Base-by-base conservation (phyloP, 805 yeast genomes). In the Henningerozyma blattae region DNA sequence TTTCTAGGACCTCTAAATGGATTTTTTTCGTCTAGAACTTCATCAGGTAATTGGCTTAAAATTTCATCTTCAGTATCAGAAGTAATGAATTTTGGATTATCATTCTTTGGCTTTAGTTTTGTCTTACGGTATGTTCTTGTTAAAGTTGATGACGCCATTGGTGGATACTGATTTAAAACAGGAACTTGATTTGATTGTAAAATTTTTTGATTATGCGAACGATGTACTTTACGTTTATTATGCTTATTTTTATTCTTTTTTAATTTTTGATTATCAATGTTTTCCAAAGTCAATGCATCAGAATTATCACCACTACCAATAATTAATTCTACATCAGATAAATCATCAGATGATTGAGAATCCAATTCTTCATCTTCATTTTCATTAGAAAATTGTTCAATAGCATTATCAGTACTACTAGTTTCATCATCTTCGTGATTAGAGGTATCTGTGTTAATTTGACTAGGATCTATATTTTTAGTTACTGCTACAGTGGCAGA, bases 141-240 rank as follows among this genome's bases (percentile, higher is more conserved):
- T 22, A 50, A 33, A 15, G 53, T 48, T 14, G 46, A 40, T 5
- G 52, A 51, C 13, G 48, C 50, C 32, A 46, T 37, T 5, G 55
- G 53, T 5, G 53, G 51, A 28, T 39, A 24, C 6, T 6, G 10
- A 24, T 12, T 24, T n/a, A 24, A 24, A 8, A 12, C n/a, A 12
- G 27, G 27, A n/a, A n/a, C n/a, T n/a, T n/a, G n/a, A n/a, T n/a
- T n/a, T n/a, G n/a, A n/a, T n/a, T n/a, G n/a, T n/a, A n/a, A n/a
- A n/a, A n/a, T n/a, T n/a, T n/a, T n/a, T n/a, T n/a, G n/a, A n/a
- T n/a, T n/a, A n/a, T n/a, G n/a, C n/a, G n/a, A n/a, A 24, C n/a
- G 10, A 10, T 24, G 10, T 13, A n/a, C 12, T n/a, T 10, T 24
- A 24, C 15, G 15, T 12, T 24, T 15, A 10, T 10, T 6, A 10